Conservation (phyloP, 805 yeast species). For the Brettanomyces bruxellensis region DNA sequence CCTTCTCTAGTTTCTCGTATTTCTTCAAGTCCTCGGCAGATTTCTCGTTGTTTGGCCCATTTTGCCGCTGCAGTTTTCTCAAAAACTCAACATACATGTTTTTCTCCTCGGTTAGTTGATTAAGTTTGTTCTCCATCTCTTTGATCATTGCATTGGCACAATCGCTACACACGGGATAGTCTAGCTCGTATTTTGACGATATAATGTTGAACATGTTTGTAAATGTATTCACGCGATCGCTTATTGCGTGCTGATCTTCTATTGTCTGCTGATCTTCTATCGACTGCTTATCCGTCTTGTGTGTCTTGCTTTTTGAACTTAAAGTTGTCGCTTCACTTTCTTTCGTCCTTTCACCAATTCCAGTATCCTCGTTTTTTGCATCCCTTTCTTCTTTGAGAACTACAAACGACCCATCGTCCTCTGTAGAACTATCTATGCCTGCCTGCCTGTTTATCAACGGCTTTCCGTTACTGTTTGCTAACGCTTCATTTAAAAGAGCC, state of each 20-base stretch:
- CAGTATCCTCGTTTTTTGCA: background rate
- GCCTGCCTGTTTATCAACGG: constrained; percentile 14
- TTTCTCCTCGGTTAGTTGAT: constrained; percentile 65
- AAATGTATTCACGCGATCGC: constrained; percentile 35
- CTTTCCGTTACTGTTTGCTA: constrained; percentile 12
- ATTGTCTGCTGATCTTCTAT: too few relatives aligned
- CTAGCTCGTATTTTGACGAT: constrained; percentile 71
- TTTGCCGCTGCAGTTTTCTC: constrained; percentile 54
- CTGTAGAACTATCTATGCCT: constrained; percentile 10
- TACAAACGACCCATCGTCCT: constrained; percentile 14
- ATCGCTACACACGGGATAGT: constrained; percentile 81
- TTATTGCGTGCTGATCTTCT: constrained; percentile 14
- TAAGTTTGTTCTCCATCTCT: constrained; percentile 60
- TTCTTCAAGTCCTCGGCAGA: constrained; percentile 38
- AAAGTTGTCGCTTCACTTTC: constrained; percentile 12
- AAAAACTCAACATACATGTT: constrained; percentile 70
- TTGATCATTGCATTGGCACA: constrained; percentile 64
- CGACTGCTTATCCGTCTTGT: background rate
- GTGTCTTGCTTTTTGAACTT: background rate
- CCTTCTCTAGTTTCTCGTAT: constrained; percentile 33
- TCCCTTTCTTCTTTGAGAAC: constrained; percentile 5
- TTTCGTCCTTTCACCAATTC: constrained; percentile 4
- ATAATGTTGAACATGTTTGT: constrained; percentile 63
- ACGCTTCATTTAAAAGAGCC: constrained; percentile 27
- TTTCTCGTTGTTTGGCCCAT: constrained; percentile 33